A percentile compares a stretch with the other conserved stretches of the same genome.
These are phyloP conservation scores for Acacia concinna DNA, from an alignment of 331 rosid species.

Conservation along the genomic window DNA sequence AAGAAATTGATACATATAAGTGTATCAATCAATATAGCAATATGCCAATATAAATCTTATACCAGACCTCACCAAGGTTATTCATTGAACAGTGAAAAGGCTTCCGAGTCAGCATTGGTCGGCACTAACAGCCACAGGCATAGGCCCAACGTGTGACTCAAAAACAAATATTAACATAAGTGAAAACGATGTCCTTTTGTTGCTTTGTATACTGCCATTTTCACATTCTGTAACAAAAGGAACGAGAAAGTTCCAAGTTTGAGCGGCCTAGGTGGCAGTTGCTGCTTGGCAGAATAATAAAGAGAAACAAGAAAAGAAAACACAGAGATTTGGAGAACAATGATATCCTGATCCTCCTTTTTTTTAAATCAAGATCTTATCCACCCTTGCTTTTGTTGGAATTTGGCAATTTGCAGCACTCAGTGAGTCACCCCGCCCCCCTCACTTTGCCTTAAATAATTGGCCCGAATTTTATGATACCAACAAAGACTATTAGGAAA, in stretches of 20 bases:
- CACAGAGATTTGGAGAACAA: background rate
- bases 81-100: background rate
- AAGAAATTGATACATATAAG: background rate
- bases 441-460: constrained; percentile 7
- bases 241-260: background rate
- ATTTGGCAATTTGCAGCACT: background rate
- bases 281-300: background rate
- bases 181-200: background rate
- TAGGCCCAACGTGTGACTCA: background rate
- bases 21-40: background rate
- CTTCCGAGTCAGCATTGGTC: background rate
- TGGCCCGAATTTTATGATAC: constrained; percentile 21
- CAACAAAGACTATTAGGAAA: too few relatives aligned
- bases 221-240: constrained; percentile 19
- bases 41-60: background rate
- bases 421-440: background rate
- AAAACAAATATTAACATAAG: background rate
- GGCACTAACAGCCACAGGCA: background rate
- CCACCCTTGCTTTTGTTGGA: constrained; percentile 7
- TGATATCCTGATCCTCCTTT: background rate
- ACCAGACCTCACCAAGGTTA: background rate
- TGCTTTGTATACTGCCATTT: background rate
- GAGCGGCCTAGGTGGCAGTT: background rate
- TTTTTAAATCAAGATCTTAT: constrained; percentile 16
- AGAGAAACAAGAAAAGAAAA: background rate